A percentile compares a stretch with the other conserved stretches of the same genome.
These are phyloP conservation scores for Pythium utonaiense DNA, from an alignment of 352 stramenopile species.

Conservation along the genomic window DNA sequence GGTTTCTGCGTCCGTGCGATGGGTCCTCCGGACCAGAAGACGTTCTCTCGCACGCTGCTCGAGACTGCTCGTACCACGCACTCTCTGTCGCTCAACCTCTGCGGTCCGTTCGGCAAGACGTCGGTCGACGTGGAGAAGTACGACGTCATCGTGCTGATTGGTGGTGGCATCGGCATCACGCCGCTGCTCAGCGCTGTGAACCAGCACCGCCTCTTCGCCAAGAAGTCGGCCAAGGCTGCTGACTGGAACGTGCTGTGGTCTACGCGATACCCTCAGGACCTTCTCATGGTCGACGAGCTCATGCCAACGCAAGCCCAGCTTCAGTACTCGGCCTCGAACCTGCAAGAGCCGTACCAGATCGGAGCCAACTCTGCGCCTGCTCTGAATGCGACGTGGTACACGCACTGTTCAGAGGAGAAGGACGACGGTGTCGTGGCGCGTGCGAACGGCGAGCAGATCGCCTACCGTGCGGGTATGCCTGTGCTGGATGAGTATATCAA, in stretches of 20 bases:
- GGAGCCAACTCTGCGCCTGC: constrained; percentile 20
- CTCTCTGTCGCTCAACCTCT: constrained; percentile 47
- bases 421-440: constrained; percentile 41
- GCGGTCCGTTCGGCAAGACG: constrained; percentile 65
- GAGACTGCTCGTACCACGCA: constrained; percentile 41
- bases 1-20: constrained; percentile 74
- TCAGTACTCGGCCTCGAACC: constrained; percentile 22
- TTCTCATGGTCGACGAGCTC: constrained; percentile 75
- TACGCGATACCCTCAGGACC: constrained; percentile 48
- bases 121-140: constrained; percentile 62
- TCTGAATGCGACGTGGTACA: constrained; percentile 52
- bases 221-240: constrained; percentile 28
- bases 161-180: constrained; percentile 73
- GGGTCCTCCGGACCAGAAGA: constrained; percentile 24
- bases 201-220: constrained; percentile 33
- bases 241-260: constrained; percentile 68
- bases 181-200: constrained; percentile 76
- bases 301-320: constrained; percentile 48
- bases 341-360: constrained; percentile 51
- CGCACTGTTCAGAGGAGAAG: constrained; percentile 57
- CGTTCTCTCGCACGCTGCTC: constrained; percentile 52
- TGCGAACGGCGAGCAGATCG: constrained; percentile 49
- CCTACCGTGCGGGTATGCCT: constrained; percentile 46
- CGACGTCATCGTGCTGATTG: constrained; percentile 61
- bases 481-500: constrained; percentile 74